phyloP scores from a whole-genome alignment of 345 rosid species.

The Acer saccharum region DNA sequence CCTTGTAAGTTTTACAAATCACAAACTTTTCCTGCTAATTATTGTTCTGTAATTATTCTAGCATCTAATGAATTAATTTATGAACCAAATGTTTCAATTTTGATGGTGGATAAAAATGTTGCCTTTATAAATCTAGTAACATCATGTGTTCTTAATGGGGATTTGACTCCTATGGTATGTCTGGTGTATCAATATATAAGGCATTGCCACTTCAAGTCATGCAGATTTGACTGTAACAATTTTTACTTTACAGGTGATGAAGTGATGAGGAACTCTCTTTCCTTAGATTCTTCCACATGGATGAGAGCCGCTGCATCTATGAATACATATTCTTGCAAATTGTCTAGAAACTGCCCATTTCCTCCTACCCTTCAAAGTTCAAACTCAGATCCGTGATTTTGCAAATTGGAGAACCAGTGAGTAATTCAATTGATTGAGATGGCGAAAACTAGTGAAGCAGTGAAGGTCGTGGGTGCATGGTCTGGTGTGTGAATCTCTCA shows the following conservation, averaged over 20 bases:
- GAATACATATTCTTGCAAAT: constrained; percentile 16
- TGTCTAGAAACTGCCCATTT: not conserved
- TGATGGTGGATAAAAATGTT: not conserved
- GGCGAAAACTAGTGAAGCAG: constrained; percentile 31
- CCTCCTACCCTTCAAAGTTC: not conserved
- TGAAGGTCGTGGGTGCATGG: constrained; percentile 74
- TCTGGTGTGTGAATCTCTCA: constrained; percentile 65
- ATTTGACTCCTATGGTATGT: not conserved
- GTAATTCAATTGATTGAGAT: constrained; percentile 6
- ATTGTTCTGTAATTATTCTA: not conserved
- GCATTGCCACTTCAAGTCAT: not conserved
- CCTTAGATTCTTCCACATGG: constrained; percentile 30
- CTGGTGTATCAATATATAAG: not conserved
- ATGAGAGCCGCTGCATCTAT: constrained; percentile 18
- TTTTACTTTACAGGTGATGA: constrained; percentile 39
- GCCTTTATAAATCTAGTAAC: not conserved
- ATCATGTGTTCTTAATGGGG: not conserved
- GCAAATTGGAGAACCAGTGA: no score
- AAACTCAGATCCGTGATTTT: no score
- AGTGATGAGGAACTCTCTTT: constrained; percentile 37
- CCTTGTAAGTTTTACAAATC: not conserved
- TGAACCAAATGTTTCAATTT: not conserved
- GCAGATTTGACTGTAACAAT: constrained; percentile 14
- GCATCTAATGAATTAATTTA: not conserved
- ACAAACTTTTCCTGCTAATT: not conserved